Evolutionary conservation across 495 filamentous ascomycete species (phyloP), one percentile per base, ranked within the genome.

Genomic region (Talaromyces ruber): DNA sequence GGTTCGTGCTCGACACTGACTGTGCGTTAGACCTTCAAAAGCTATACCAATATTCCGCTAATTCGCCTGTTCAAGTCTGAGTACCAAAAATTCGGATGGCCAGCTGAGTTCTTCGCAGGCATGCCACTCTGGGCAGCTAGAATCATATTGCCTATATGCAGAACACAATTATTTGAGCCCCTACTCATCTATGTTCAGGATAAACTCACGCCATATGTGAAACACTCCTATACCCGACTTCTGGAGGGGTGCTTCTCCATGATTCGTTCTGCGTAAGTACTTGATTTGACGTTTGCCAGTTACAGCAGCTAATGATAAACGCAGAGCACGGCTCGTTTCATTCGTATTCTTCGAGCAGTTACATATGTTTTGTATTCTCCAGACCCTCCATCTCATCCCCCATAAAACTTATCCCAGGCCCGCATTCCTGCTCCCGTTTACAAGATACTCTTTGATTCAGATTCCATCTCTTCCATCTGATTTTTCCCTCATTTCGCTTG

Each of bases 351-450:
- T 76, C 28, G 69, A 76, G 37, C 75, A 81, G 62, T 69, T 77
- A 26, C 78, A 81, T 63, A 76, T 81, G 69, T 80, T 74, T 62
- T 77, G 77, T 51, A 65, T 78, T 26, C 69, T 83, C n/a, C 80
- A 83, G 63, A 71, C 76, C 18, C 73, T 81, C 11, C 73, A 74
- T 25, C 70, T 81, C 11, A 59, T 79, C 12, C 71, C 71, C 54
- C 67, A 78, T n/a, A 67, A 67, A 34, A 59, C 69, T 4, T 66
- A 72, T 11, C 75, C 73, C 11, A 63, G 67, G 8, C 11, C 66
- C 37, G 63, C 51, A 11, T 62, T 73, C 43, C 60, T 81, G n/a
- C 58, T 79, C 9, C 75, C 76, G 2, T 76, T 79, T 45, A 68
- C 76, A 24, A 61, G 64, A 25, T 63, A 66, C 28, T 76, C 74